Evolutionary conservation across 2,329 filamentous ascomycete species (phyloP), one percentile per base, ranked within the genome.

Genomic region (Lachnellula willkommii): DNA sequence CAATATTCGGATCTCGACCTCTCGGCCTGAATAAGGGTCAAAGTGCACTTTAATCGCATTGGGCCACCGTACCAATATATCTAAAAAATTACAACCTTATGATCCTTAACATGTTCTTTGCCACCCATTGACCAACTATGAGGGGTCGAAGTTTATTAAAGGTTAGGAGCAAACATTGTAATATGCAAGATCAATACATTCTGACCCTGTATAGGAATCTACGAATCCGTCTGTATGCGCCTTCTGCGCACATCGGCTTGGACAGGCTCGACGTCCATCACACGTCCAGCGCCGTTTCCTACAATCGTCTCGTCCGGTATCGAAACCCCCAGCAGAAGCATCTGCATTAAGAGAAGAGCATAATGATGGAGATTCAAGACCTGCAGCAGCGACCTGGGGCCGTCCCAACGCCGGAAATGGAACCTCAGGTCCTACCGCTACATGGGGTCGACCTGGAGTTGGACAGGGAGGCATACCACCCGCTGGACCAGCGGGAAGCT

Each of bases 221-320:
- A 50, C 61, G 26, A 52, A 59, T 56, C 58, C 63, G 49, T 66
- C 66, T 24, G 51, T 70, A 47, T 70, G 68, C 54, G 65, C 67
- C 35, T 69, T 70, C 56, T 70, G 68, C 57, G 64, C 67, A 28
- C 64, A 68, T 64, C 60, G 65, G 53, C 55, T 69, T 45, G 65
- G 65, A 52, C 63, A 63, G 57, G 54, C 60, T 62, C 60, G 63
- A 51, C 60, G 50, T 43, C 59, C 64, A 57, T 65, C 65, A n/a
- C 66, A 67, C 59, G 57, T 65, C 52, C 63, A 67, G 57, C 63
- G 68, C 15, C 64, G 68, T 55, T 68, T 68, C 50, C 52, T 70
- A 39, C 67, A 68, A 60, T 68, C 66, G 8, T 68, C 67, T 37
- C 62, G 62, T 28, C 50, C 65, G 39, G 53, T 58, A 45, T 59